Evolutionary conservation across 352 stramenopile genomes (phyloP).

Genomic region (Pilasporangium apinafurcum): DNA sequence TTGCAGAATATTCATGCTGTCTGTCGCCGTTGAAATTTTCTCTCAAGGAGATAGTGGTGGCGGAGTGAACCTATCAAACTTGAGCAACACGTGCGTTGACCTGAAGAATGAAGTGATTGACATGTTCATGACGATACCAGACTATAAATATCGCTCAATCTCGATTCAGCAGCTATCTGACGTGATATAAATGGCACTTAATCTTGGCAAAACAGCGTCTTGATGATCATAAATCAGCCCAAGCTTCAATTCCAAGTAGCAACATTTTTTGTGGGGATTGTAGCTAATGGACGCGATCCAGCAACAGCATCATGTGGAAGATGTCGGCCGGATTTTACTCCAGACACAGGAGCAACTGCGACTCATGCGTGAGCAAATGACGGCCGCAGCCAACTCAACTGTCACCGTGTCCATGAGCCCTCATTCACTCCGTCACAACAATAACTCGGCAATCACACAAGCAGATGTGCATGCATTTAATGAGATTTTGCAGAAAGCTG

Average conservation of each 20-base stretch:
- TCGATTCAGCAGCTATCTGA: too few relatives aligned
- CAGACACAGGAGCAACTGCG: conserved; percentile 79
- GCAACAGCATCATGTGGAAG: conserved; percentile 77
- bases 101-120: too few relatives aligned
- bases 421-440: conserved; percentile 10
- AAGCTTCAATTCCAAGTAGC: too few relatives aligned
- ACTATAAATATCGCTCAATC: background rate
- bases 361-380: conserved; percentile 67
- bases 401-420: conserved; percentile 22
- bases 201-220: too few relatives aligned
- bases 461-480: conserved; percentile 44
- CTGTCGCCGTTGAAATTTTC: background rate
- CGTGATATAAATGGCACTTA: too few relatives aligned
- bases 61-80: too few relatives aligned
- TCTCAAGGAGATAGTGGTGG: too few relatives aligned
- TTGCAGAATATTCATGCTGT: conserved; percentile 58
- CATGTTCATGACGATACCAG: too few relatives aligned
- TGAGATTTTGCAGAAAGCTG: conserved; percentile 63
- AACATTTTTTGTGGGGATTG: too few relatives aligned
- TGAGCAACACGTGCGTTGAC: too few relatives aligned
- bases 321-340: conserved; percentile 73
- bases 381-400: conserved; percentile 17
- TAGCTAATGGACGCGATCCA: conserved; percentile 78
- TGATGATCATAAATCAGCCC: too few relatives aligned
- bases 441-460: conserved; percentile 13